Evolutionary conservation across 2,329 filamentous ascomycete species (phyloP), one percentile per base, ranked within the genome.

Genomic region (Cercospora nicotianae): DNA sequence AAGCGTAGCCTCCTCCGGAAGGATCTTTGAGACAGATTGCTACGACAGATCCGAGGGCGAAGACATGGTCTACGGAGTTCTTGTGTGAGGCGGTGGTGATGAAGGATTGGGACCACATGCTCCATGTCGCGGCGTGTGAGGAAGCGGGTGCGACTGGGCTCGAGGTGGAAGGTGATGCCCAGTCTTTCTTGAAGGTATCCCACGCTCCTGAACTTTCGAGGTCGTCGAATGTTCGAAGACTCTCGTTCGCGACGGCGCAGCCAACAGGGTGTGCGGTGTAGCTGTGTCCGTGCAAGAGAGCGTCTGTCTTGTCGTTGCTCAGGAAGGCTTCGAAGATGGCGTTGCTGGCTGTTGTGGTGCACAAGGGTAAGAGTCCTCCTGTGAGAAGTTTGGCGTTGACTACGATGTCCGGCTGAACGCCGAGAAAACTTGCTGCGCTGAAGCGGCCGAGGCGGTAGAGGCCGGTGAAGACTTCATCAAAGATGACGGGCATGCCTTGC

Each of bases 391-490:
- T 96, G 5, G 92, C 93, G 74, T 96, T 90, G 0, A 93, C 90
- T 0, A 89, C 89, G 58, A 96, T 90, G 73, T 96, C 92, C 0
- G 92, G 86, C 33, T 91, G 79, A 0, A 87, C 81, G 5, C 83
- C 82, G 8, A 96, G 85, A 77, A 94, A 91, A 0, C 89, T 89
- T 0, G 90, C 87, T 0, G 91, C 85, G 1, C 87, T 89, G 75
- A 90, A 88, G 45, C 89, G 87, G 2, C 93, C 92, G 0, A 96
- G 87, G 12, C 93, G 91, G 77, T 94, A 94, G 4, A 96, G 82
- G 1, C 92, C 92, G 0, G 92, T 94, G 79, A 96, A 96, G 39
- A 96, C 92, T 77, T 96, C 93, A 76, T 96, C 92, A 71, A 93
- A 92, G 72, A 96, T 84, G 45, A 96, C 81, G 0, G 93, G 92